Conservation (phyloP, 352 stramenopile genomes). For the Globisporangium paroecandrum region DNA sequence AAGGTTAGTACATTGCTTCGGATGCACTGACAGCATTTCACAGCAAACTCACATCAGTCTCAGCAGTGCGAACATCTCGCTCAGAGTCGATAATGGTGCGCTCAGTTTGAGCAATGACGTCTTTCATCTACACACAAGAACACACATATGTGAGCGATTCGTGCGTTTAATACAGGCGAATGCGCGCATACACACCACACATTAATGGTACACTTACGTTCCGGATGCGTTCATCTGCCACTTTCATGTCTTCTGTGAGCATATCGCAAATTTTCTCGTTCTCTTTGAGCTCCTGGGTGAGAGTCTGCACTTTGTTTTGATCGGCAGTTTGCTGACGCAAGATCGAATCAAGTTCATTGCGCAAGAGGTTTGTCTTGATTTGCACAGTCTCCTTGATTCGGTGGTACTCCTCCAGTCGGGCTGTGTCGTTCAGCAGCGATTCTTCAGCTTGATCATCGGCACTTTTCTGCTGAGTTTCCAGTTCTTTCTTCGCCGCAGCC, state of each 20-base stretch:
- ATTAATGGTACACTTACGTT: slow-evolving; percentile 33
- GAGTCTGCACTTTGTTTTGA: slow-evolving; percentile 66
- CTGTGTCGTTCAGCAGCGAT: slow-evolving; percentile 48
- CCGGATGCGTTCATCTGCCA: slow-evolving; percentile 56
- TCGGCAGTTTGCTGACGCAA: slow-evolving; percentile 62
- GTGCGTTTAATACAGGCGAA: background rate
- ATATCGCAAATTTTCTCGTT: slow-evolving; percentile 67
- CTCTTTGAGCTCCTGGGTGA: slow-evolving; percentile 67
- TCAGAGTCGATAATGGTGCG: slow-evolving; percentile 50
- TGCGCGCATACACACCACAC: background rate
- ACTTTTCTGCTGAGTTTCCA: slow-evolving; percentile 47
- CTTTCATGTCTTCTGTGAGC: slow-evolving; percentile 54
- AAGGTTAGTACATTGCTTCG: background rate
- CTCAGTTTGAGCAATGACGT: slow-evolving; percentile 64
- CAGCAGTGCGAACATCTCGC: slow-evolving; percentile 43
- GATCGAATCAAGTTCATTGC: slow-evolving; percentile 69
- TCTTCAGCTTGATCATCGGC: slow-evolving; percentile 35
- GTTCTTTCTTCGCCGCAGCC: slow-evolving; percentile 46
- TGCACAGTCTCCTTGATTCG: slow-evolving; percentile 75
- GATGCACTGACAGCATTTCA: background rate
- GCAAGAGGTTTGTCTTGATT: slow-evolving; percentile 67
- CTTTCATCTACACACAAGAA: slow-evolving; percentile 45
- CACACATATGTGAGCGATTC: background rate
- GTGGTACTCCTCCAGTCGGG: slow-evolving; percentile 78
- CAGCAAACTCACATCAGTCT: slow-evolving; percentile 44